Evolutionary conservation across 2,329 filamentous ascomycete genomes (phyloP), one percentile per base, ranked within the genome.

Genomic region (Chalaropsis ovoidea): DNA sequence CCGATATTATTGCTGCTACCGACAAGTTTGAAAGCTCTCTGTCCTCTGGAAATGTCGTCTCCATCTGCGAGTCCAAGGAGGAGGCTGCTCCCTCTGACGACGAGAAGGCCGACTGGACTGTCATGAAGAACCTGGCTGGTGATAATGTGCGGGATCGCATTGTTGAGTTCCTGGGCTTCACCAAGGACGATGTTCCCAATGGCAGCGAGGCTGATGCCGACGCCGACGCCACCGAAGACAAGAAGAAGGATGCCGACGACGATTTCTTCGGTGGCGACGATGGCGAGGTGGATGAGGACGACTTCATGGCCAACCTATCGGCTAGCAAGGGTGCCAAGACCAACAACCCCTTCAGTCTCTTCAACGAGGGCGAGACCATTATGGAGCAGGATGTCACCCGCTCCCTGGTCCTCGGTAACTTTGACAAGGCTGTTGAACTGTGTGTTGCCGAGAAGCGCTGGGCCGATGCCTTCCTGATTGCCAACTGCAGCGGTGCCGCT

Each of bases 381-480:
- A 85, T 91, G 3, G 94, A 99, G 72, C 89, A 90, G 76, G 81
- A 84, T 66, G 92, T 99, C 69, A 97, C 94, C 3, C 87, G 85
- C 71, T 88, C 93, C 41, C 77, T 99, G 67, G 88, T 97, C 78
- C 81, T 97, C 10, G 94, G 94, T 7, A 84, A 95, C 69, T 99
- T 99, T 72, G 86, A 92, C 66, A 88, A 88, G 73, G 94, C 94
- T 19, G 86, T 95, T 67, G 89, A 95, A 66, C 84, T 96, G 63
- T 96, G 91, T 71, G 78, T 99, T 17, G 86, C 89, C 71, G 90
- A 96, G 75, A 86, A 95, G 69, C 86, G 92, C 64, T 86, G 97
- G 74, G 94, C 94, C 0, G 94, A 99, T 77, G 94, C 94, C 47
- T 96, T 99, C 76, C 90, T 99, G 79, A 93, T 99, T 73, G 94